Base-by-base conservation (phyloP, 495 filamentous ascomycete species). In the Aspergillus ostianus region DNA sequence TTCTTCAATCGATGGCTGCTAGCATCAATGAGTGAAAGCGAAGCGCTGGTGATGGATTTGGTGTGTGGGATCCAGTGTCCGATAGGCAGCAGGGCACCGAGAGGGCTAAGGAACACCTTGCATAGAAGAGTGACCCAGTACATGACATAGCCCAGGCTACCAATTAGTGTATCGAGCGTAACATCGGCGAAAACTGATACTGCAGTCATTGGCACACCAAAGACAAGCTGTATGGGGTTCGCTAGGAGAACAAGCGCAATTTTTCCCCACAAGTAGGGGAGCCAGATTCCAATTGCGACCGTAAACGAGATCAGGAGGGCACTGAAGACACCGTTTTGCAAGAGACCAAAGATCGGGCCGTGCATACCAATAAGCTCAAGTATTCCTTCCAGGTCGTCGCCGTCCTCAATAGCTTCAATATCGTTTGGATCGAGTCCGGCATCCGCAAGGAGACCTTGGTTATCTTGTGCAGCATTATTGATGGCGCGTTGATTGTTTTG, bases 361-460 rank as follows among this genome's bases (percentile, higher is more conserved):
- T 96, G 90, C 89, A 99, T 94, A 51, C 94, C 94, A 36, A 99
- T 87, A 12, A 99, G 82, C 68, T 99, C 94, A 79, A 98, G 83
- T 51, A 99, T 90, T 6, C 94, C 94, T 70, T 99, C 94, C n/a
- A 99, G 85, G 65, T 99, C 94, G 73, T 99, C 94, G 10, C 88
- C 91, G 63, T 96, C 92, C 55, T 98, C 94, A 36, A 84, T 73
- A 36, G 75, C 82, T 61, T 86, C 84, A 49, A 74, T 65, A 55
- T 85, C 82, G 53, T 89, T 87, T 6, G 78, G 70, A 65, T 89
- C 85, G 30, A 83, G 48, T 10, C 77, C 84, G 23, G 77, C 80
- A 56, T 79, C 75, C 27, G 72, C 75, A 12, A 72, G 70, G 47
- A 69, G 62, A 20, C 57, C 66, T 32, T 63, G 66, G 26, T 64